These are phyloP conservation scores for Aspergillus arachidicola DNA, from an alignment of 2,329 filamentous ascomycete genomes.

Conservation along the genomic window DNA sequence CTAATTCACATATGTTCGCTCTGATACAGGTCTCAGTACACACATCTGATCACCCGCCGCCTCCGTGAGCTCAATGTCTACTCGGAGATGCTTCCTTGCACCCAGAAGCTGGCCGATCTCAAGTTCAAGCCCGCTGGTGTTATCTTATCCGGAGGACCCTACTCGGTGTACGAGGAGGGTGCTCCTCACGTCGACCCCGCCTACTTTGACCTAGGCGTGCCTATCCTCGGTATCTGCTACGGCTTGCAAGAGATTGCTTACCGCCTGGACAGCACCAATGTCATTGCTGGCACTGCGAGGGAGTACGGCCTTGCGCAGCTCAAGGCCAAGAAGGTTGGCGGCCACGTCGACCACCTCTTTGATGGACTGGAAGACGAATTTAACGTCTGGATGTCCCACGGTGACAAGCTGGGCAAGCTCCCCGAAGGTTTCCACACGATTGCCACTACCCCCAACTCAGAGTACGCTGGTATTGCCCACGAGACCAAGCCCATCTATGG, in stretches of 20 bases:
- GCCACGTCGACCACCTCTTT: slow-evolving; percentile 77
- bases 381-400: slow-evolving; percentile 84
- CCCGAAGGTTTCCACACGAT: slow-evolving; percentile 74
- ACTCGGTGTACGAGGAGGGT: slow-evolving; percentile 78
- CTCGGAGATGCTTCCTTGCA: slow-evolving; percentile 86
- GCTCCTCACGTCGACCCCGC: slow-evolving; percentile 80
- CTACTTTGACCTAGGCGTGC: slow-evolving; percentile 73
- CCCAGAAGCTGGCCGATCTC: slow-evolving; percentile 76
- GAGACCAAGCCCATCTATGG: slow-evolving; percentile 68
- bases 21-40: slow-evolving; percentile 59
- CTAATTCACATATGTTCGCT: slow-evolving; percentile 13
- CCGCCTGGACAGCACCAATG: slow-evolving; percentile 65
- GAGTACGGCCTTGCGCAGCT: slow-evolving; percentile 75
- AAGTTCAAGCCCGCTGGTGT: slow-evolving; percentile 81
- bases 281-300: slow-evolving; percentile 66
- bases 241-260: slow-evolving; percentile 73
- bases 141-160: slow-evolving; percentile 54
- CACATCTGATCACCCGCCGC: slow-evolving; percentile 69
- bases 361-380: slow-evolving; percentile 70
- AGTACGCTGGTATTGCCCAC: slow-evolving; percentile 71
- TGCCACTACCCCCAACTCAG: slow-evolving; percentile 73
- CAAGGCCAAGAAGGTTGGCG: slow-evolving; percentile 58
- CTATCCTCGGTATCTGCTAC: slow-evolving; percentile 65
- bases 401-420: slow-evolving; percentile 77
- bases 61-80: slow-evolving; percentile 80